A percentile compares a stretch with the other conserved stretches of the same genome.
These are phyloP conservation scores for Juglanconis sp. DNA, from an alignment of 2,329 filamentous ascomycete genomes.

Conservation along the genomic window DNA sequence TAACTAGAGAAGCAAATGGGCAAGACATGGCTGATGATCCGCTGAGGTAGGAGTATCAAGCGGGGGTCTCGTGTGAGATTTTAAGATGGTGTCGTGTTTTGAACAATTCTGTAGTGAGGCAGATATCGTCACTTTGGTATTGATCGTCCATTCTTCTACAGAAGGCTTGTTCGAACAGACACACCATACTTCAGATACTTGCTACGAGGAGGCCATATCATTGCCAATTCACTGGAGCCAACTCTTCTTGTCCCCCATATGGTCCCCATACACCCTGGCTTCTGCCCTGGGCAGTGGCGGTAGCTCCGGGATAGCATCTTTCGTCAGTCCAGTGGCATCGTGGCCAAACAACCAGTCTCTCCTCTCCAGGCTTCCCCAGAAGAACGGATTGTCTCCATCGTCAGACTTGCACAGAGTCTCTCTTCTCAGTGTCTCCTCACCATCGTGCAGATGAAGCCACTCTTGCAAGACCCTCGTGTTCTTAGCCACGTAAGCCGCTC, in stretches of 20 bases:
- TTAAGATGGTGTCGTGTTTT: no score
- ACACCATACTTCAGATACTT: no score
- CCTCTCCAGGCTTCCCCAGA: slow-evolving; percentile 26
- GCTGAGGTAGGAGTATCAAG: no score
- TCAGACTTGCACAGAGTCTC: slow-evolving; percentile 19
- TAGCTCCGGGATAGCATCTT: neutral
- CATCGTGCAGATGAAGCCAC: slow-evolving; percentile 24
- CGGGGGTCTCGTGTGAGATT: no score
- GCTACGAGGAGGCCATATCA: no score
- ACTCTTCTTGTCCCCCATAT: neutral
- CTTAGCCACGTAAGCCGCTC: slow-evolving; percentile 21
- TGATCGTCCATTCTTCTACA: no score
- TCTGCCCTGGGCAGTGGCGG: neutral
- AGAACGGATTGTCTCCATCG: slow-evolving; percentile 21
- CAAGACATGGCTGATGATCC: no score
- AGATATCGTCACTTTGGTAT: no score
- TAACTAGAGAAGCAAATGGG: no score
- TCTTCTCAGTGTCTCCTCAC: slow-evolving; percentile 20
- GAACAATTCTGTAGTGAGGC: no score
- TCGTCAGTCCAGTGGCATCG: slow-evolving; percentile 15
- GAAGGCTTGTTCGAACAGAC: no score
- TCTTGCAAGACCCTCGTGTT: slow-evolving; percentile 23
- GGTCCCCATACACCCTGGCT: neutral
- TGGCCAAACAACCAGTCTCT: slow-evolving; percentile 33
- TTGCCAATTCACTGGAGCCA: no score